Evolutionary conservation across 345 rosid species (phyloP).

Genomic region (Hirschfeldia incana): DNA sequence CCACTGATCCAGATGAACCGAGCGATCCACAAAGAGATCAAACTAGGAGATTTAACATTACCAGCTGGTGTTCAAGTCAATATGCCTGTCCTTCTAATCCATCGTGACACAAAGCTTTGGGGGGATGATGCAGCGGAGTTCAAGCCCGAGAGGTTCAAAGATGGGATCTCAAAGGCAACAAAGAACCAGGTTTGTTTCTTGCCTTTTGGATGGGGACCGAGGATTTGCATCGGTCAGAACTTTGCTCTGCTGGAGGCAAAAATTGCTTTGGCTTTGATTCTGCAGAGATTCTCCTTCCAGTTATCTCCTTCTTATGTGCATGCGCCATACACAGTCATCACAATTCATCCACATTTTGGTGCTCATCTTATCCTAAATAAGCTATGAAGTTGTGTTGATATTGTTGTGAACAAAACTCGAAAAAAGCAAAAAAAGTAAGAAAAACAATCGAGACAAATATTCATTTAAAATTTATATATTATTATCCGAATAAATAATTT

Average conservation of each 20-base stretch:
- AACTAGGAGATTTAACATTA: conserved; percentile 44
- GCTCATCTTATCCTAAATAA: conserved; percentile 43
- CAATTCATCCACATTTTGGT: conserved; percentile 54
- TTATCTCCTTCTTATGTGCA: conserved; percentile 58
- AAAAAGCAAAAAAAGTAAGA: too few species aligned
- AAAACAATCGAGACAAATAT: too few species aligned
- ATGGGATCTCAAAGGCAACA: conserved; percentile 56
- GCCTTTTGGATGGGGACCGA: conserved; percentile 62
- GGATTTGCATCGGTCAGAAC: conserved; percentile 62
- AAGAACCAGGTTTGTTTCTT: conserved; percentile 50
- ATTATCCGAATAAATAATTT: too few species aligned
- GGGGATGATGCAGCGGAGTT: conserved; percentile 59
- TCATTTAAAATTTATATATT: too few species aligned
- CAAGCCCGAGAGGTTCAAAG: conserved; percentile 53
- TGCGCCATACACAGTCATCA: conserved; percentile 42
- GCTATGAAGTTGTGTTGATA: background rate
- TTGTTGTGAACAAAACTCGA: too few species aligned
- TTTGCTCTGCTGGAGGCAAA: conserved; percentile 66
- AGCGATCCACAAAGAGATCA: conserved; percentile 31
- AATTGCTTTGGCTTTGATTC: conserved; percentile 49
- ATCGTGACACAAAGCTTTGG: conserved; percentile 49
- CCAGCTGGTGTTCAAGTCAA: conserved; percentile 37
- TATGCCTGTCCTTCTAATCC: conserved; percentile 37
- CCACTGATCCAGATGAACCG: conserved; percentile 25
- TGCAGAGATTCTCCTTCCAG: conserved; percentile 49